Conservation (phyloP, 768 basidiomycete species). For the Mrakia hoshinonis region DNA sequence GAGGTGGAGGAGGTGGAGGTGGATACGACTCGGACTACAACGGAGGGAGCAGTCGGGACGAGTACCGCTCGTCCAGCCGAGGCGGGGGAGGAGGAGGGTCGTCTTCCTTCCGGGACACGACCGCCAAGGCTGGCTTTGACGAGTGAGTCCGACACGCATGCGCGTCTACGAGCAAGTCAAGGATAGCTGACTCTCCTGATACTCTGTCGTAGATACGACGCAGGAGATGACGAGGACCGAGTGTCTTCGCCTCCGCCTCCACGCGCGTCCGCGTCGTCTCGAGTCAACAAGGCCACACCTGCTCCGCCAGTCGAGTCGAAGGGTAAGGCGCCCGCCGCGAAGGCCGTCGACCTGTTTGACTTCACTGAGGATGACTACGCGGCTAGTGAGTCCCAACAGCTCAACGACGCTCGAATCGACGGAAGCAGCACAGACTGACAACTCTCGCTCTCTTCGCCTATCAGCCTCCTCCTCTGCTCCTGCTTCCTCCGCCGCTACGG, state of each 20-base stretch:
- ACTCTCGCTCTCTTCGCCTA: background rate
- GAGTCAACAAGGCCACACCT: conserved; percentile 23
- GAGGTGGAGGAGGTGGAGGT: conserved; percentile 36
- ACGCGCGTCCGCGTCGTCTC: conserved; percentile 28
- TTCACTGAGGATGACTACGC: conserved; percentile 25
- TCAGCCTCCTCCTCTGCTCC: background rate
- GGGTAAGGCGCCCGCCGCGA: conserved; percentile 14
- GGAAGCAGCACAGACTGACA: background rate
- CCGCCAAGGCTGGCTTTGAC: conserved; percentile 51
- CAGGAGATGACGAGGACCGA: conserved; percentile 58
- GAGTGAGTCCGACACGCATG: no score
- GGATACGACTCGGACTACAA: conserved; percentile 26
- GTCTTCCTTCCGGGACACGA: conserved; percentile 50
- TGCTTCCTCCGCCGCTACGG: conserved; percentile 35
- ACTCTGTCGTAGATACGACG: no score
- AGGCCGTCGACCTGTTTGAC: conserved; percentile 29
- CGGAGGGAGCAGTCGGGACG: conserved; percentile 31
- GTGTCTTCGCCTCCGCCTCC: conserved; percentile 38
- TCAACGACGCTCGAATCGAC: background rate
- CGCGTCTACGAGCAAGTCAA: no score
- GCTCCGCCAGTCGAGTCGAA: conserved; percentile 30
- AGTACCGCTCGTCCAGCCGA: conserved; percentile 39
- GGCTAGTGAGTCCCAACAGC: background rate
- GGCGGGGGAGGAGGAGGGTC: conserved; percentile 44
- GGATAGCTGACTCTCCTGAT: no score